These are phyloP conservation scores for Xylaria acuta DNA, from an alignment of 495 filamentous ascomycete species.

Conservation along the genomic window DNA sequence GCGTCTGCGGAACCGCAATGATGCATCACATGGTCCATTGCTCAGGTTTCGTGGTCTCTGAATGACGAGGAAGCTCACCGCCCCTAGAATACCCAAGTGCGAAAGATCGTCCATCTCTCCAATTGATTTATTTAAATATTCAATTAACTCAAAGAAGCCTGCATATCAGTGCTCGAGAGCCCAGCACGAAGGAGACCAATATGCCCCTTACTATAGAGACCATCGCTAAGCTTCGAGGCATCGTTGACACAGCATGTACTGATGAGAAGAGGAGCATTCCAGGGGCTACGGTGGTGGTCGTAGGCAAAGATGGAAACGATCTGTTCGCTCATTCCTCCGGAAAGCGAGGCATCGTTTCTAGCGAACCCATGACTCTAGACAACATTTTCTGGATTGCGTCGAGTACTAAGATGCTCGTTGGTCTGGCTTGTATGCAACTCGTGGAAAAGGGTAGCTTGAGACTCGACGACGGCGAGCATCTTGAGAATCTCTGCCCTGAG, in stretches of 20 bases:
- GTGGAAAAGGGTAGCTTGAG: conserved; percentile 60
- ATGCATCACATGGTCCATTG: neutral
- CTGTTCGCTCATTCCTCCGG: conserved; percentile 57
- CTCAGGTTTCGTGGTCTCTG: too few species aligned
- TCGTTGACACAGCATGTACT: conserved; percentile 46
- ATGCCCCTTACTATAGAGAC: conserved; percentile 29
- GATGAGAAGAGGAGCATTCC: conserved; percentile 50
- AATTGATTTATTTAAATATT: neutral
- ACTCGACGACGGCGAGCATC: conserved; percentile 57
- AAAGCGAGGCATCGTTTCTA: conserved; percentile 42
- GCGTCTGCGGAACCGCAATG: conserved; percentile 2
- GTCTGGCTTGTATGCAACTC: conserved; percentile 66
- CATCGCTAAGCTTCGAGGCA: conserved; percentile 31
- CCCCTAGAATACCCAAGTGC: neutral
- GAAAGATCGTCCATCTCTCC: neutral
- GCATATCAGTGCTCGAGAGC: neutral
- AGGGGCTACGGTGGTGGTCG: conserved; percentile 53
- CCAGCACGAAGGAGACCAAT: conserved; percentile 19
- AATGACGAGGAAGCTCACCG: neutral
- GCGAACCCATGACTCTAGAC: conserved; percentile 55
- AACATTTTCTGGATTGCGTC: conserved; percentile 65
- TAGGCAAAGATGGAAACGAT: conserved; percentile 56
- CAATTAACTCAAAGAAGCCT: neutral
- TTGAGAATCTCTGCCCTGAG: conserved; percentile 43
- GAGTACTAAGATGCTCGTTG: conserved; percentile 61